phyloP scores from a whole-genome alignment of 2,329 filamentous ascomycete genomes.

The Pseudopyricularia javanii region DNA sequence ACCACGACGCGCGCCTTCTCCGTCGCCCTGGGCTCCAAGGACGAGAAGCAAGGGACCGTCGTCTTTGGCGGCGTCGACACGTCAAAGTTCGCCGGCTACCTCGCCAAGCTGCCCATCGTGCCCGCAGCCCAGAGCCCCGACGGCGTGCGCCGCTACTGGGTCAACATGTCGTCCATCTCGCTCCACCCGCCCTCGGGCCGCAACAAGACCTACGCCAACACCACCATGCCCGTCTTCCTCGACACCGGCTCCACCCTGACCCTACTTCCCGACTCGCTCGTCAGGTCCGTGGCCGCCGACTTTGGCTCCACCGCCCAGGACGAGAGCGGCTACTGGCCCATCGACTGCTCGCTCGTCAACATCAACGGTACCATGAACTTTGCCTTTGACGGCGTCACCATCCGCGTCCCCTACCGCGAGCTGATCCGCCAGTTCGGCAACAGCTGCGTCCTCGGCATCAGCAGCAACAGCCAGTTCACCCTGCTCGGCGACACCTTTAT shows the following conservation, averaged over 20 bases:
- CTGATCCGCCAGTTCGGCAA: conserved; percentile 26
- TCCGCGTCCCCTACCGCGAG: conserved; percentile 36
- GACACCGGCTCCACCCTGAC: conserved; percentile 61
- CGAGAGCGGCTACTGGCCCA: conserved; percentile 29
- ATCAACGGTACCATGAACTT: conserved; percentile 34
- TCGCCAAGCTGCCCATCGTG: conserved; percentile 50
- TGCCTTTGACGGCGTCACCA: conserved; percentile 31
- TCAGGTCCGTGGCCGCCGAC: conserved; percentile 32
- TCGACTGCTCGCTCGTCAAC: conserved; percentile 29
- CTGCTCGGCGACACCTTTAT: conserved; percentile 49
- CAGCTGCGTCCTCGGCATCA: conserved; percentile 36
- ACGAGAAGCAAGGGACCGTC: conserved; percentile 47
- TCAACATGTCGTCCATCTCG: conserved; percentile 30
- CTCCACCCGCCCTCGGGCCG: conserved; percentile 24
- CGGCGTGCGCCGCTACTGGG: conserved; percentile 37
- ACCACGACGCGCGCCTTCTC: conserved; percentile 53
- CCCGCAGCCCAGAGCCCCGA: conserved; percentile 42
- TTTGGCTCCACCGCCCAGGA: conserved; percentile 29
- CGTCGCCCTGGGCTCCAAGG: conserved; percentile 50
- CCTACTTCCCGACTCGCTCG: conserved; percentile 47
- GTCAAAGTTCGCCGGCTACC: conserved; percentile 46
- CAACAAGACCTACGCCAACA: conserved; percentile 21
- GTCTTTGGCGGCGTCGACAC: conserved; percentile 58
- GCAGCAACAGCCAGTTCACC: conserved; percentile 30
- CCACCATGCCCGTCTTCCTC: conserved; percentile 45